Percentiles rank a stretch among this genome's conserved stretches.
These are phyloP conservation scores for Bryum argenteum DNA, from an alignment of 225 moss, liverwort and hornwort genomes.

Conservation along the genomic window DNA sequence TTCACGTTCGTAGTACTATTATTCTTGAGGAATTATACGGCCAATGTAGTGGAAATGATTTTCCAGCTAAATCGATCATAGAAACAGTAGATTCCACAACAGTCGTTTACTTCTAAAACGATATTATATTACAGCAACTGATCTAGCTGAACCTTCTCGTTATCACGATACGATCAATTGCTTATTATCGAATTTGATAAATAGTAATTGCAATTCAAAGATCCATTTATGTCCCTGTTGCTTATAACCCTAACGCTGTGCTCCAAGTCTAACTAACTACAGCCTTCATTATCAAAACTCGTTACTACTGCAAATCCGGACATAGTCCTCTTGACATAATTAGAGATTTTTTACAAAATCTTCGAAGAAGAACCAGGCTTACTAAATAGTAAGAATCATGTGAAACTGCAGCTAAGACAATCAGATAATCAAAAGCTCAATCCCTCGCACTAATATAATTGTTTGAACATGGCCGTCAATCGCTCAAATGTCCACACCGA, in stretches of 20 bases:
- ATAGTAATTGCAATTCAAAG: slow-evolving; percentile 6
- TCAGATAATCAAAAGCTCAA: slow-evolving; percentile 4
- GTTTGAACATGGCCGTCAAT: neutral
- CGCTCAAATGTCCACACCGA: neutral
- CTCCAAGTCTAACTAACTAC: neutral
- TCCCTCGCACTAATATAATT: slow-evolving; percentile 7
- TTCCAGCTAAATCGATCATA: neutral
- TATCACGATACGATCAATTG: neutral
- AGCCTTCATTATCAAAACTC: neutral
- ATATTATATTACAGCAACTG: neutral
- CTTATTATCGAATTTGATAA: neutral
- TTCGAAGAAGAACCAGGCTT: neutral
- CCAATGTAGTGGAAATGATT: slow-evolving; percentile 4
- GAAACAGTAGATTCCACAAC: slow-evolving; percentile 1
- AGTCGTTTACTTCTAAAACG: neutral
- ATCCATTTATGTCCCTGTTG: neutral
- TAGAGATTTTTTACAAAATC: neutral
- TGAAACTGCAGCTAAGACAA: neutral
- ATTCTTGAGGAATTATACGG: neutral
- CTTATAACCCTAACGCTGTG: slow-evolving; percentile 24
- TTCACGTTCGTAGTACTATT: neutral
- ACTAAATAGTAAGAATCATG: slow-evolving; percentile 1
- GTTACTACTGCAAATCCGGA: neutral
- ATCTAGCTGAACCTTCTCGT: slow-evolving; percentile 14
- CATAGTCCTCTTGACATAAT: neutral